Percentiles rank a stretch among this genome's conserved stretches.
phyloP scores from a whole-genome alignment of 345 rosid genomes.

The Moricandia arvensis region DNA sequence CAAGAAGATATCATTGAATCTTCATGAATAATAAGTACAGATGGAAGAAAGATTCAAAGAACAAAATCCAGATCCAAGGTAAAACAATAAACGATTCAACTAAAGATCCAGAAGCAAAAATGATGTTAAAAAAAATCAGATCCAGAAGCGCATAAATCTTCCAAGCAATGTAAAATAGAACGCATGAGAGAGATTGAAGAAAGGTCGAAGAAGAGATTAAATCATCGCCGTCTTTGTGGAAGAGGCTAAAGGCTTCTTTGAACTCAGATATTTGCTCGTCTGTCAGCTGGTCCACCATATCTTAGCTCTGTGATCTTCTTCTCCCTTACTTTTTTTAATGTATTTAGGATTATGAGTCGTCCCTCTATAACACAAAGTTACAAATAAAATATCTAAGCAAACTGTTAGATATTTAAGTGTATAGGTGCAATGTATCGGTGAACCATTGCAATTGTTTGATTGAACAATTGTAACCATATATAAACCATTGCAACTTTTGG shows the following conservation, averaged over 20 bases:
- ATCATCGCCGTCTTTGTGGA: conserved; percentile 41
- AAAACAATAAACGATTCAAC: neutral
- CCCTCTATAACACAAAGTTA: neutral
- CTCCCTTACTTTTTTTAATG: neutral
- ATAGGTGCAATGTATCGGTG: too few relatives aligned
- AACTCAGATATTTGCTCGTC: conserved; percentile 39
- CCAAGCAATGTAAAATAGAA: neutral
- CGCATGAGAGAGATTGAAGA: too few relatives aligned
- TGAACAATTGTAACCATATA: too few relatives aligned
- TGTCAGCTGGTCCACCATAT: conserved; percentile 37
- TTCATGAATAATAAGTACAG: neutral
- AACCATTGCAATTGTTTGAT: too few relatives aligned
- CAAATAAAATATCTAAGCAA: conserved; percentile 15
- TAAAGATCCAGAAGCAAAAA: neutral
- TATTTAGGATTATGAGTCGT: conserved; percentile 4
- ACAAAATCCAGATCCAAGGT: neutral
- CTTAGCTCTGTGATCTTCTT: conserved; percentile 17
- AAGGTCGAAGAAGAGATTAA: too few relatives aligned
- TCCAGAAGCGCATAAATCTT: neutral
- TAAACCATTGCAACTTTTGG: too few relatives aligned
- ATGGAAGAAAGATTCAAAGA: neutral
- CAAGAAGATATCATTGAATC: too few relatives aligned
- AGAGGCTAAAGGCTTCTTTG: conserved; percentile 39
- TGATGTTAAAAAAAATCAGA: neutral
- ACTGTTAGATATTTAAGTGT: too few relatives aligned